These are phyloP conservation scores for Bromus sterilis DNA, from an alignment of 176 grass and related monocot species.

Conservation along the genomic window DNA sequence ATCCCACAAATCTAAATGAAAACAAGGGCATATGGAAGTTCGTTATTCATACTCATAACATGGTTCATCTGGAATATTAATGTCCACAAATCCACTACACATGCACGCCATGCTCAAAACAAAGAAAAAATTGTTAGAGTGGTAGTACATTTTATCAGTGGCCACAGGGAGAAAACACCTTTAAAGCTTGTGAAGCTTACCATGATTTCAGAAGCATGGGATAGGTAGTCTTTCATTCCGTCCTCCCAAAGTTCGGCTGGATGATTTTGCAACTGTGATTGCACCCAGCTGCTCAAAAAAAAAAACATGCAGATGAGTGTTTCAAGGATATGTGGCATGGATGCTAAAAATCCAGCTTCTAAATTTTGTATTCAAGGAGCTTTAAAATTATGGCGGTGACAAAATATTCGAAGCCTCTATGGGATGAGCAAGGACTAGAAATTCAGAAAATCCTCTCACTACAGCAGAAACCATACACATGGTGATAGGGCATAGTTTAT, in stretches of 20 bases:
- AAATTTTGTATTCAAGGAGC: neutral
- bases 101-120: neutral
- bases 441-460: neutral
- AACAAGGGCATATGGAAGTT: neutral
- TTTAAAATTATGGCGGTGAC: neutral
- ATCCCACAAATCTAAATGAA: neutral
- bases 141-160: neutral
- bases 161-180: neutral
- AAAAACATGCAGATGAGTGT: constrained; percentile 2
- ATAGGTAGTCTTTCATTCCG: constrained; percentile 66
- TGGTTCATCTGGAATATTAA: neutral
- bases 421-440: neutral
- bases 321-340: neutral
- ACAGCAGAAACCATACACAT: neutral
- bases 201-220: constrained; percentile 76
- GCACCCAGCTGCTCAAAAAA: constrained; percentile 74
- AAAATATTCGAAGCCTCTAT: neutral
- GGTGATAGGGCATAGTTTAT: neutral
- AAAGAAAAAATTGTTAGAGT: neutral
- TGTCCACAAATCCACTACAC: neutral
- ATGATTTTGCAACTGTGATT: constrained; percentile 74
- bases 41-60: neutral
- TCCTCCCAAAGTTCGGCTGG: constrained; percentile 91
- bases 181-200: constrained; percentile 16
- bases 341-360: neutral